Conservation (phyloP, 2,329 filamentous ascomycete genomes). For the Diaporthe australafricana region DNA sequence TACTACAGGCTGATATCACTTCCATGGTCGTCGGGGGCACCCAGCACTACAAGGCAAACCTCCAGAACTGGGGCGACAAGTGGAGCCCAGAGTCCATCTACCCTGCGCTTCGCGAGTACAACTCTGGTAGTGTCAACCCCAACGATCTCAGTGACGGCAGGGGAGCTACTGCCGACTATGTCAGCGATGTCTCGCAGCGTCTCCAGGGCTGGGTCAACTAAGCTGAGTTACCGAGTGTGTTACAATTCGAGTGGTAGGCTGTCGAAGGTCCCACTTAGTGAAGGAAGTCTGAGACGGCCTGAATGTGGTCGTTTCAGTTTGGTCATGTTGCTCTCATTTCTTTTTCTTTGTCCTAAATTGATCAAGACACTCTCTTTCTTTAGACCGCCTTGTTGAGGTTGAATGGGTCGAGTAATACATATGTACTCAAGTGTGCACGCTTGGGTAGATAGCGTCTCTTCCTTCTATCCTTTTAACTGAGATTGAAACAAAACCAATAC, state of each 20-base stretch:
- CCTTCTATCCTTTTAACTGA: neutral
- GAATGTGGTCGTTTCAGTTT: neutral
- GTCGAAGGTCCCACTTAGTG: neutral
- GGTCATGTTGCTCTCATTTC: neutral
- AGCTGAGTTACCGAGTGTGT: neutral
- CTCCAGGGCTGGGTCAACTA: slow-evolving; percentile 29
- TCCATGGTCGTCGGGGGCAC: slow-evolving; percentile 40
- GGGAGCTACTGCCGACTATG: slow-evolving; percentile 13
- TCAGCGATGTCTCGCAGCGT: slow-evolving; percentile 27
- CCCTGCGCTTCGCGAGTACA: slow-evolving; percentile 53
- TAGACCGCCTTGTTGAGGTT: neutral
- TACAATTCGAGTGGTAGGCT: neutral
- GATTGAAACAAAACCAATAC: neutral
- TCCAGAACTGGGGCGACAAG: slow-evolving; percentile 44
- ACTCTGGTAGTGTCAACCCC: slow-evolving; percentile 51
- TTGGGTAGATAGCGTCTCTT: neutral
- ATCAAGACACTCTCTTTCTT: neutral
- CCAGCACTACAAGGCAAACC: slow-evolving; percentile 45
- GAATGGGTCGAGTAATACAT: neutral
- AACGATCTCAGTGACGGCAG: slow-evolving; percentile 48
- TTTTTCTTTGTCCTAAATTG: neutral
- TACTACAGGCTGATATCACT: neutral
- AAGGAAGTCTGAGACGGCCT: neutral
- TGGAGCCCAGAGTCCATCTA: slow-evolving; percentile 49
- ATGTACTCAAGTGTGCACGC: neutral